These are phyloP conservation scores for Piper betle DNA, from an alignment of 164 flowering plant genomes.

Conservation along the genomic window DNA sequence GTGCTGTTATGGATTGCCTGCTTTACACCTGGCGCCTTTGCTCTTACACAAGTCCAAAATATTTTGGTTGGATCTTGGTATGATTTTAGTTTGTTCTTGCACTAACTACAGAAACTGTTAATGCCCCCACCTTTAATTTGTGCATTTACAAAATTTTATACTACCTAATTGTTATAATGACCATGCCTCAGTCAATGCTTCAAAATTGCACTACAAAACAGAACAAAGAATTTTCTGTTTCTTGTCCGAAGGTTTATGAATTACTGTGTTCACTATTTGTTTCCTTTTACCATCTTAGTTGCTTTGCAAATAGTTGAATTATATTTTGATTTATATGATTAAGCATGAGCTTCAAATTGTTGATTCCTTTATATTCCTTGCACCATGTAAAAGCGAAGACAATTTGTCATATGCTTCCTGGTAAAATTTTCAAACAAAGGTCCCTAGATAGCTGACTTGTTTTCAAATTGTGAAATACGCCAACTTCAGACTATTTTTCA, in stretches of 20 bases:
- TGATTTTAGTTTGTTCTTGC: not conserved
- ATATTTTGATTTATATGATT: too few species aligned
- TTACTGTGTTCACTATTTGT: too few species aligned
- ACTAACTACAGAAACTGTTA: too few species aligned
- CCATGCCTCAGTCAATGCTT: too few species aligned
- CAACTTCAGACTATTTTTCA: not conserved
- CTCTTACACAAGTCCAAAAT: constrained; percentile 98
- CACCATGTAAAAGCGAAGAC: not conserved
- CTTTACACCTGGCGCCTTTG: constrained; percentile 99
- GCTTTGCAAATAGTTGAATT: not conserved
- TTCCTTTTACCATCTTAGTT: too few species aligned
- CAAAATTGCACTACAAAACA: too few species aligned
- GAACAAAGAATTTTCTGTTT: too few species aligned
- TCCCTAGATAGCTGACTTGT: not conserved
- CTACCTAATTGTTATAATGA: too few species aligned
- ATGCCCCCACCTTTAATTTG: not conserved
- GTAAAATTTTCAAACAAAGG: not conserved
- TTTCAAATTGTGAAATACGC: not conserved
- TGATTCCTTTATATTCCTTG: too few species aligned
- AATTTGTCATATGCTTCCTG: not conserved
- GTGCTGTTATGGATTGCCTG: constrained; percentile 77
- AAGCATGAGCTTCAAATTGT: not conserved
- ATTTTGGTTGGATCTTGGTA: constrained; percentile 96
- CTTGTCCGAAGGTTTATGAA: too few species aligned
- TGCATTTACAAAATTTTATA: not conserved